These are phyloP conservation scores for Roridomyces roridus DNA, from an alignment of 768 basidiomycete species.

Conservation along the genomic window DNA sequence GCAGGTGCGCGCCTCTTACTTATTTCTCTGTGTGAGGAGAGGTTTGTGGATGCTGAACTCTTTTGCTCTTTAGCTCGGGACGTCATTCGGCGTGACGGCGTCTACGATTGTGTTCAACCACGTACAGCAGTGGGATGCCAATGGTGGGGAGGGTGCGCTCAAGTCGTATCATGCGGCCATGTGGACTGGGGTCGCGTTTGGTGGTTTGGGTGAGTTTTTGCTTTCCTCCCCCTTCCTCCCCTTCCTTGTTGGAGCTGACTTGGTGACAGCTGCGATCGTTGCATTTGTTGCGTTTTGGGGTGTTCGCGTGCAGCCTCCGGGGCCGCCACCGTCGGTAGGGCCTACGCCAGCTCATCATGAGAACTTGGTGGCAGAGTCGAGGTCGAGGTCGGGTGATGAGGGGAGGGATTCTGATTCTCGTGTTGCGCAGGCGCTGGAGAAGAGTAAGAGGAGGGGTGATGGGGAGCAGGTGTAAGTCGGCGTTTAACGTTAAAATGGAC, in stretches of 20 bases:
- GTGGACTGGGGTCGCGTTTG: constrained; percentile 20
- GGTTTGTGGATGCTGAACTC: constrained; percentile 10
- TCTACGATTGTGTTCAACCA: constrained; percentile 62
- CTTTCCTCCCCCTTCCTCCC: not conserved
- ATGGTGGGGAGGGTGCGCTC: constrained; percentile 5
- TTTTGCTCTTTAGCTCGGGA: constrained; percentile 48
- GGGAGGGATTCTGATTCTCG: no score
- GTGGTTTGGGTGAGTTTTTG: constrained; percentile 7
- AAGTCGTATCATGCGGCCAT: constrained; percentile 21
- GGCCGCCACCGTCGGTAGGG: no score
- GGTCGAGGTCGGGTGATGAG: not conserved
- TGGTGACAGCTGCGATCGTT: no score
- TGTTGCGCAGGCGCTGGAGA: no score
- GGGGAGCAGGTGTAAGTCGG: no score
- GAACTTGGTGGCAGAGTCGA: no score
- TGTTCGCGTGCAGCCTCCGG: no score
- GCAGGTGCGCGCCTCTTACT: constrained; percentile 48
- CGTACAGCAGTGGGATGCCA: constrained; percentile 39
- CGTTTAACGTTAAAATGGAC: no score
- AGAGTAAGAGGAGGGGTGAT: no score
- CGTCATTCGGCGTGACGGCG: constrained; percentile 61
- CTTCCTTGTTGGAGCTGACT: not conserved
- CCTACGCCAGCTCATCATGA: no score
- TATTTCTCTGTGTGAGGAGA: no score
- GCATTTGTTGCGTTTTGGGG: no score